Evolutionary conservation across 768 basidiomycete species (phyloP).

Genomic region (Lentinula guzmanii): DNA sequence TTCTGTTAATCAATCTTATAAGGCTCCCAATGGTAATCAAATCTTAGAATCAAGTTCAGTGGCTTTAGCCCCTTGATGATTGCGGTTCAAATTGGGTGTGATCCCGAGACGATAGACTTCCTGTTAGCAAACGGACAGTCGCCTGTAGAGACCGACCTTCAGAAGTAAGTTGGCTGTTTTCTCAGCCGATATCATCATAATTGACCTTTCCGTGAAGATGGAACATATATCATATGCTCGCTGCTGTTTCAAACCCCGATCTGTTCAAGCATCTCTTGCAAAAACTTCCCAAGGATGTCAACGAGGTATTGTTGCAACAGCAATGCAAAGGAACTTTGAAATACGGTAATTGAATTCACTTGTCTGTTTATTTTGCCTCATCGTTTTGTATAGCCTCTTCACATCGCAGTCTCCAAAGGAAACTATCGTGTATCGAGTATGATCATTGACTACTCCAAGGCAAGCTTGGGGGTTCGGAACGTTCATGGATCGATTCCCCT

Average conservation of each 20-base stretch:
- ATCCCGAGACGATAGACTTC: constrained; percentile 38
- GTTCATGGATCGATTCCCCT: constrained; percentile 46
- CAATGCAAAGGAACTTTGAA: constrained; percentile 38
- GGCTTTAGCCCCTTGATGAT: constrained; percentile 40
- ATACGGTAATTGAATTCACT: constrained; percentile 32
- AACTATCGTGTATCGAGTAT: constrained; percentile 22
- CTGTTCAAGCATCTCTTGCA: constrained; percentile 37
- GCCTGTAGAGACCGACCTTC: constrained; percentile 32
- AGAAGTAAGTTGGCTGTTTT: constrained; percentile 30
- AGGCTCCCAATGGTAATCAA: background rate
- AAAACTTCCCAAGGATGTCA: constrained; percentile 46
- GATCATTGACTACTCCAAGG: constrained; percentile 31
- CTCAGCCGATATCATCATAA: background rate
- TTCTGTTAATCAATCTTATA: constrained; percentile 5
- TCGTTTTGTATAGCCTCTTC: constrained; percentile 40
- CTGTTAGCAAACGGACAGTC: constrained; percentile 42
- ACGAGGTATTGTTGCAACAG: constrained; percentile 35
- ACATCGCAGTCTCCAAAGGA: constrained; percentile 39
- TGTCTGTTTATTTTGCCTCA: background rate
- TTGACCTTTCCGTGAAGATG: constrained; percentile 26
- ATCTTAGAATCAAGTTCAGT: constrained; percentile 36
- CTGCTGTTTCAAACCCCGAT: constrained; percentile 18
- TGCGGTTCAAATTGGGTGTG: constrained; percentile 26
- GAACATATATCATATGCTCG: constrained; percentile 52
- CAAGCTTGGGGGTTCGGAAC: constrained; percentile 34